Base-by-base conservation (phyloP, 805 yeast species). In the Isabelozyma pseudorhagii region DNA sequence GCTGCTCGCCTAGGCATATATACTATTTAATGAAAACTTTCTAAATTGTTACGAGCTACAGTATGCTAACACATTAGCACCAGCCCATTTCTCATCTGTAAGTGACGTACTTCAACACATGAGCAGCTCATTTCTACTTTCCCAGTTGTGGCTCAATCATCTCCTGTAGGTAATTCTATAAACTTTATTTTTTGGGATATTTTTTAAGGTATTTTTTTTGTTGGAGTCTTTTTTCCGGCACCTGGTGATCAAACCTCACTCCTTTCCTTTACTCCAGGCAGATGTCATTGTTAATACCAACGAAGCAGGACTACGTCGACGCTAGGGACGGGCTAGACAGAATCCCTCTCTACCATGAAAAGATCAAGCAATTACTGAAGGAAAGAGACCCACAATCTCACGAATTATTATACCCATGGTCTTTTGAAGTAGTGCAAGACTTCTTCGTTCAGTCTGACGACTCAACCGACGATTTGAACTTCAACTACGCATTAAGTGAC, bases 401-500 rank as follows among this genome's bases (percentile, higher is more conserved):
- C 2, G 51, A 58, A 25, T 50, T 45, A 28, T 36, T 44, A 28
- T 58, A 61, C 45, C 71, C 71, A 3, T 78, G 80, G 79, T 50
- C 52, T 8, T 78, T 78, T 54, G 74, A 69, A 48, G 65, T 67
- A 5, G 78, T 77, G 1, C 64, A 60, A 0, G 83, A 81, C 0
- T 75, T 77, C 50, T 79, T 79, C 68, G 64, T 65, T 46, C 83
- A 79, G 54, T 56, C 75, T 2, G 72, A 68, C 45, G 51, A 58
- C 0, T 53, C 50, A 1, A 77, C 81, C 0, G 78, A 81, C 49
- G 85, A 81, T 52, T 48, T 66, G 43, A 54, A 52, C n/a, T 81
- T 80, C 65, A 72, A 73, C 53, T 70, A 78, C 46, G 64, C 74
- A 2, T 56, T 55, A 11, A 68, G 69, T 45, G 67, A 78, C 46